Base-by-base conservation (phyloP, 2,329 filamentous ascomycete species). In the Boeremia exigua region DNA sequence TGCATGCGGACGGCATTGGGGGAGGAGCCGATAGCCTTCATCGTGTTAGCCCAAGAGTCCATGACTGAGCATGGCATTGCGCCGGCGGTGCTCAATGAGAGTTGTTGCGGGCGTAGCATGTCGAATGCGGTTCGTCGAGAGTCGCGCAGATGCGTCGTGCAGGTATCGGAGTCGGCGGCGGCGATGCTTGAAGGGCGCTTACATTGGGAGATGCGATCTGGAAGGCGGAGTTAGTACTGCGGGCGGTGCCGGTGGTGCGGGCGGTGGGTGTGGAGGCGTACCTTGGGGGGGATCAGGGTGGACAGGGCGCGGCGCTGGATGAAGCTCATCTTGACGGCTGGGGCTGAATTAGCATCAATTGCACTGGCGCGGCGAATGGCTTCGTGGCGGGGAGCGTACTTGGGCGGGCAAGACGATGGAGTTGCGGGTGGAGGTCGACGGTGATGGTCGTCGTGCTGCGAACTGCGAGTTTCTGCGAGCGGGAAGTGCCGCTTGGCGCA, bases 271-370 rank as follows among this genome's bases (percentile, higher is more conserved):
- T 54, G 50, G 54, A 47, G 60, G 70, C 83, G 70, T 84, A 96
- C 94, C 92, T 99, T 99, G 76, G 96, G 95, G 72, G 96, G 96
- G 75, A 99, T 97, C 80, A 99, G 89, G 85, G 96, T 96, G 78
- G 95, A 98, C 77, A 97, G 89, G 85, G 87, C 90, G 82, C 93
- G 88, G 82, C 90, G 91, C 76, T 88, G 86, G 76, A 96, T 85
- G 87, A 88, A 95, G 86, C 92, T 96, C 93, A 96, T 97, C 81
- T 82, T 91, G 85, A 78, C 73, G 67, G 69, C 75, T 78, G 64
- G 53, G 37, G 30, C 52, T 64, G 63, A 64, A 77, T 79, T 72
- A 75, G 70, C 62, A 71, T 66, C 70, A 70, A 73, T 71, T 72
- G 66, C 36, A 48, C 47, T 59, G 38, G 56, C 17, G 28, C 42